Percentiles rank a stretch among this genome's conserved stretches.
Conservation (phyloP, 1,284 basidiomycete genomes). For the Meira nashicola region DNA sequence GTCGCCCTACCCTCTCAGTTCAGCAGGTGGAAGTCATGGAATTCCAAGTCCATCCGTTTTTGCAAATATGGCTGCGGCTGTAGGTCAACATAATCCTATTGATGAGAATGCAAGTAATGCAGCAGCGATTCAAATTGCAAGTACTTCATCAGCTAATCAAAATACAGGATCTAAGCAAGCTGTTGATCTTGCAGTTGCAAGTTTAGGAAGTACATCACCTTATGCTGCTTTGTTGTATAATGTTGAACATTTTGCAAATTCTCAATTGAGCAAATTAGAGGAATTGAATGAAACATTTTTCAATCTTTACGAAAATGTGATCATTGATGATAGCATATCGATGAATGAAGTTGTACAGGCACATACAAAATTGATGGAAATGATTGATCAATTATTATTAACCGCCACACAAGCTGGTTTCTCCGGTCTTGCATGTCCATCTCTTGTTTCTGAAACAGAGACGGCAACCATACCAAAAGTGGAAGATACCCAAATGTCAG, state of each 20-base stretch:
- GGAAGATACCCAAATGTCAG: neutral
- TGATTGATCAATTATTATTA: neutral
- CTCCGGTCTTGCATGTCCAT: neutral
- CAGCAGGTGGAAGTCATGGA: too few species aligned
- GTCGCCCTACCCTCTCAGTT: too few species aligned
- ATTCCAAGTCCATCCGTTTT: slow-evolving; percentile 1
- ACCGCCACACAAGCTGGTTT: neutral
- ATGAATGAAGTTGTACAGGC: neutral
- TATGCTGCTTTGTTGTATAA: neutral
- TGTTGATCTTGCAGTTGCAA: too few species aligned
- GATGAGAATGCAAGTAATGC: neutral
- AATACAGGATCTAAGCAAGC: neutral
- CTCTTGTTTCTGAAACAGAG: neutral
- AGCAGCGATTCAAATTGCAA: too few species aligned
- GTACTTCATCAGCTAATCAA: too few species aligned
- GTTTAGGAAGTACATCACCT: neutral
- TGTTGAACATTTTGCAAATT: neutral
- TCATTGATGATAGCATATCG: too few species aligned
- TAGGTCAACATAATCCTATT: neutral
- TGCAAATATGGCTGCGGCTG: slow-evolving; percentile 7
- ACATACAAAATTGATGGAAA: neutral
- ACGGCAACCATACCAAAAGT: neutral
- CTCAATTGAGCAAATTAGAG: neutral
- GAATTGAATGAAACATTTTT: neutral
- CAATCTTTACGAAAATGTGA: neutral